A percentile compares a stretch with the other conserved stretches of the same genome.
These are phyloP conservation scores for Cutaneotrichosporon cyanovorans DNA, from an alignment of 1,284 basidiomycete genomes.

Conservation along the genomic window DNA sequence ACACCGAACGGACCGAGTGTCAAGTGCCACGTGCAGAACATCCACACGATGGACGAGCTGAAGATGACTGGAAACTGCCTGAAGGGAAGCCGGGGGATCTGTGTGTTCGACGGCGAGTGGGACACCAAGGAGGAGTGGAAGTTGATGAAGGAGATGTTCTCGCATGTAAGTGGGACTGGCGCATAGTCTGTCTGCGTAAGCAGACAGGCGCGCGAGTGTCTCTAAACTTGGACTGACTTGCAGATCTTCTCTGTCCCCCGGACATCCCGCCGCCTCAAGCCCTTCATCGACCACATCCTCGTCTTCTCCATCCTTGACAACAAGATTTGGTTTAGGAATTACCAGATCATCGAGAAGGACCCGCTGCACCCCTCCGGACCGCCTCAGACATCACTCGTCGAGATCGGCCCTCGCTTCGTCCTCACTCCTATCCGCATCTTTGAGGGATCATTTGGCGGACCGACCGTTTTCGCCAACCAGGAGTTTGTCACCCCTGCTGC, in stretches of 20 bases:
- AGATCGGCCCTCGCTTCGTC: constrained; percentile 96
- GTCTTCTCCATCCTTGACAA: constrained; percentile 92
- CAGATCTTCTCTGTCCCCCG: constrained; percentile 94
- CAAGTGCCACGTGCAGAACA: constrained; percentile 96
- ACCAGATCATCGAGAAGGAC: constrained; percentile 56
- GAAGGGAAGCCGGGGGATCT: constrained; percentile 84
- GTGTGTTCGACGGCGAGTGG: constrained; percentile 89
- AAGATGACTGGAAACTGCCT: constrained; percentile 99
- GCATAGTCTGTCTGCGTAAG: background rate
- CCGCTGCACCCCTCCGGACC: constrained; percentile 53
- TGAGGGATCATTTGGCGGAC: constrained; percentile 91
- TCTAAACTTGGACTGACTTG: background rate
- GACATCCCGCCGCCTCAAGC: constrained; percentile 81
- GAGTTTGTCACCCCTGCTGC: constrained; percentile 87
- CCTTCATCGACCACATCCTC: constrained; percentile 95
- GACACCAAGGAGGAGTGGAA: constrained; percentile 78
- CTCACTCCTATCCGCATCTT: constrained; percentile 97
- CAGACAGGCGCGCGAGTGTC: background rate
- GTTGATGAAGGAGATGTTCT: constrained; percentile 90
- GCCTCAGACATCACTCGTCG: constrained; percentile 63
- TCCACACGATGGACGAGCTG: constrained; percentile 99
- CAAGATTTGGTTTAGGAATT: constrained; percentile 99
- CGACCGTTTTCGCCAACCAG: constrained; percentile 92
- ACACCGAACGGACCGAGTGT: constrained; percentile 96
- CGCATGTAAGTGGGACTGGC: constrained; percentile 61